phyloP scores from a whole-genome alignment of 2,329 filamentous ascomycete genomes.

The Claviceps maximensis region DNA sequence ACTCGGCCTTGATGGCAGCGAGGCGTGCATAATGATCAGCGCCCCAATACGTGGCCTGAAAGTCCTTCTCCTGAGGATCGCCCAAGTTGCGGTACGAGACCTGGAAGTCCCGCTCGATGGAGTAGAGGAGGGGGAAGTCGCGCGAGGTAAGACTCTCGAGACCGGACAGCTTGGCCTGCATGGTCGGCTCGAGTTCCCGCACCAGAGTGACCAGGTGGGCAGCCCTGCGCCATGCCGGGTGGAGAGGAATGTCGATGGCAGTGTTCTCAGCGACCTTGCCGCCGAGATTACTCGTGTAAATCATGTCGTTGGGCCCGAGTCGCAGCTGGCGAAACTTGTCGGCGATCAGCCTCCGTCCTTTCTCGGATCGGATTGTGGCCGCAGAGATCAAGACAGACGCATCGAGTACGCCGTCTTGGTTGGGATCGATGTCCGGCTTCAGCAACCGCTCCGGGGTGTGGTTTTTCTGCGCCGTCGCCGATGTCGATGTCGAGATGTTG shows the following conservation, averaged over 20 bases:
- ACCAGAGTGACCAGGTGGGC: not conserved
- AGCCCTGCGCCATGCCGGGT: conserved; percentile 1
- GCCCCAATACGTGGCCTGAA: not conserved
- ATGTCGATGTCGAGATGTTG: not conserved
- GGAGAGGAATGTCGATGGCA: not conserved
- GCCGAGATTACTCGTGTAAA: not conserved
- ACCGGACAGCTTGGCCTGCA: not conserved
- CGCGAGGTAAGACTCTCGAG: not conserved
- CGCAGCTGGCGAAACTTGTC: not conserved
- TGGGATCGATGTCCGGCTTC: not conserved
- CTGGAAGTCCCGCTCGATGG: not conserved
- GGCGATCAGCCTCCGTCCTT: not conserved
- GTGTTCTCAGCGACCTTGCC: not conserved
- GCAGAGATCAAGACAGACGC: not conserved
- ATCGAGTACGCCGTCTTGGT: not conserved
- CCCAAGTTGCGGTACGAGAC: conserved; percentile 2
- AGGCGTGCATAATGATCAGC: not conserved
- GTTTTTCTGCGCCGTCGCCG: not conserved
- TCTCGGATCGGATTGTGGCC: not conserved
- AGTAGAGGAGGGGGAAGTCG: not conserved
- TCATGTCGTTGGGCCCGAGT: not conserved
- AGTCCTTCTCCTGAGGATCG: not conserved
- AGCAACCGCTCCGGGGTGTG: not conserved
- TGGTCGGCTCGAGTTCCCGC: not conserved
- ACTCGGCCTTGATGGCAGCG: not conserved